Percentiles rank a stretch among this genome's conserved stretches.
phyloP scores from a whole-genome alignment of 73 alveolate species.

The Paramecium sonneborni region DNA sequence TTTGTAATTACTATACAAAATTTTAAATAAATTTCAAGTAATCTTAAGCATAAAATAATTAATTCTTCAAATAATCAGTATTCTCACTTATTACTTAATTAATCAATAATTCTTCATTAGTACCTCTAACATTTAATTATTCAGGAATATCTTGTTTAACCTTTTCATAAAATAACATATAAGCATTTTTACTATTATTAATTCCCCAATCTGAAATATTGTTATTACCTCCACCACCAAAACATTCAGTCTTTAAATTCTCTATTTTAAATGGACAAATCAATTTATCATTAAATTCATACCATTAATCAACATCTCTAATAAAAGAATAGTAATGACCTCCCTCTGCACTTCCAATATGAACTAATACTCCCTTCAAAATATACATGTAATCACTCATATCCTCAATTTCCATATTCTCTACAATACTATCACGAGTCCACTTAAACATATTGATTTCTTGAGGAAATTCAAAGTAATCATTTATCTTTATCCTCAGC shows the following conservation, averaged over 20 bases:
- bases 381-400: conserved; percentile 25
- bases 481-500: conserved; percentile 90
- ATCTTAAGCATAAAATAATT: background rate
- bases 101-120: background rate
- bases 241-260: conserved; percentile 57
- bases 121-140: background rate
- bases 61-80: background rate
- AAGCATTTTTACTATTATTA: conserved; percentile 23
- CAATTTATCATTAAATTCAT: conserved; percentile 46
- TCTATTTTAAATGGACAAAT: conserved; percentile 57
- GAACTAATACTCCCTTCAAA: conserved; percentile 71
- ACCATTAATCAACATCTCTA: conserved; percentile 67
- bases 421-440: conserved; percentile 70
- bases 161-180: conserved; percentile 1
- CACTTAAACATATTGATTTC: conserved; percentile 88
- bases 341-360: conserved; percentile 68
- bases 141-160: background rate
- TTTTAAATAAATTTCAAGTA: background rate
- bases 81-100: background rate
- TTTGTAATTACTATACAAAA: background rate
- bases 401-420: conserved; percentile 42
- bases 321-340: conserved; percentile 74
- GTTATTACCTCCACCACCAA: conserved; percentile 48
- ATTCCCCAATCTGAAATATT: conserved; percentile 14
- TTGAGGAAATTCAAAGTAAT: conserved; percentile 91